Percentiles rank a stretch among this genome's conserved stretches.
Conservation (phyloP, 495 filamentous ascomycete genomes). For the Podospora sp. region DNA sequence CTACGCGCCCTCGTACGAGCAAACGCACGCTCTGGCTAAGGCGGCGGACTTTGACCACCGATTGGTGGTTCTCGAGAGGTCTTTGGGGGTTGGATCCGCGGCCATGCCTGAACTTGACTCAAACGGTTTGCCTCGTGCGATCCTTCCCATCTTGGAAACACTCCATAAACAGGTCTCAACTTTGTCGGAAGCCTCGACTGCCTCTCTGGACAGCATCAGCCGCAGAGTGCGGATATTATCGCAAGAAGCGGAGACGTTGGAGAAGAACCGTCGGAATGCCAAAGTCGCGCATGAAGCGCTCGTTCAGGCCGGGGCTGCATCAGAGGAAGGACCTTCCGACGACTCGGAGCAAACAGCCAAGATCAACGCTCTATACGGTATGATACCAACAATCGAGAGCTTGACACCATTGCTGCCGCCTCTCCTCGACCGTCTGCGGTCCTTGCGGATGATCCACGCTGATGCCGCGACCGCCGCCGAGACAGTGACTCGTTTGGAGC, state of each 20-base stretch:
- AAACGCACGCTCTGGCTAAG: slow-evolving; percentile 70
- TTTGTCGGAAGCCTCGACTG: slow-evolving; percentile 62
- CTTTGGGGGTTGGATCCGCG: slow-evolving; percentile 74
- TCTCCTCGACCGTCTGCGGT: slow-evolving; percentile 81
- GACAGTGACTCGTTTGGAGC: slow-evolving; percentile 73
- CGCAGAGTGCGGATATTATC: slow-evolving; percentile 72
- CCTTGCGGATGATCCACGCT: slow-evolving; percentile 80
- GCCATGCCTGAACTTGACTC: slow-evolving; percentile 65
- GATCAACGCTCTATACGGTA: slow-evolving; percentile 89
- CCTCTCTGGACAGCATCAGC: slow-evolving; percentile 73
- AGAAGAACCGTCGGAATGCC: slow-evolving; percentile 71
- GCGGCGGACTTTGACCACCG: slow-evolving; percentile 87
- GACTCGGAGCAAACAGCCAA: slow-evolving; percentile 75
- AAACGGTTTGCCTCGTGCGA: slow-evolving; percentile 59
- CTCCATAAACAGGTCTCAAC: slow-evolving; percentile 73
- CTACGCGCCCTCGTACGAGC: slow-evolving; percentile 59
- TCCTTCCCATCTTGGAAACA: slow-evolving; percentile 77
- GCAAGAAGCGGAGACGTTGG: slow-evolving; percentile 76
- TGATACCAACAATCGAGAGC: slow-evolving; percentile 85
- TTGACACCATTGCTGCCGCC: slow-evolving; percentile 83
- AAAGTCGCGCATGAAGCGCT: slow-evolving; percentile 65
- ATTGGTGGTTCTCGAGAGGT: slow-evolving; percentile 74
- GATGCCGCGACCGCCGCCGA: slow-evolving; percentile 86
- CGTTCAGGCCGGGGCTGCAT: slow-evolving; percentile 48
- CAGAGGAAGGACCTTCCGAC: slow-evolving; percentile 36